Base-by-base conservation (phyloP, 345 rosid species). In the Moringa oleifera region DNA sequence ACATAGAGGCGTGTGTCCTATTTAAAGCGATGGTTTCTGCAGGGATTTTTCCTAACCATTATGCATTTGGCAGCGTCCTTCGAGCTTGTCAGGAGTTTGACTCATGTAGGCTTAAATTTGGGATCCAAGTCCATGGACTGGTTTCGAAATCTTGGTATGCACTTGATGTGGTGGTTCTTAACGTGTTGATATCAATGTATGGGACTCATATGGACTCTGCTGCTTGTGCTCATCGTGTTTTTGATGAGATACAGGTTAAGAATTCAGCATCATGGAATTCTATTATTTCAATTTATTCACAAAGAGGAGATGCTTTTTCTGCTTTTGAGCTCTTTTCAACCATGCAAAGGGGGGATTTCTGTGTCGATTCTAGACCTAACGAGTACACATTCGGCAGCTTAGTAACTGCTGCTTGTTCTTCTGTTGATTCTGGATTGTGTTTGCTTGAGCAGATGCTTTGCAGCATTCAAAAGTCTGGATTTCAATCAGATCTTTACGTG, bases 381-480 rank as follows among this genome's bases (percentile, higher is more conserved):
- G 97, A 89, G 67, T 92, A 92, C 56, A 90, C 98, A 22, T 83
- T 81, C 12, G 97, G 95, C 56, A 87, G 91, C 81, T 81, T 92
- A 72, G 72, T 92, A 62, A 83, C 85, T 62, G 81, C 76, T 50
- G 85, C 96, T 55, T 74, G 78, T 76, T 80, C 89, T 72, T 74
- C 74, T 20, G 20, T 56, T 66, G 79, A 73, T 63, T 80, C 75
- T 23, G 79, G 86, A 64, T 69, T 65, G 36, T 46, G 76, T 65
- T 83, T 89, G 87, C 82, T 92, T 23, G 68, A 81, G 68, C 97
- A 89, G 90, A 59, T 92, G 76, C 83, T 89, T 52, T 47, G 87
- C 41, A 75, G 64, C 47, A 76, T 85, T 56, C 69, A 73, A 49
- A 89, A 92, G 68, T 83, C 81, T 58, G 98, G 96, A 61, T 77